These are phyloP conservation scores for Dioszegia hungarica DNA, from an alignment of 768 basidiomycete genomes.

Conservation along the genomic window DNA sequence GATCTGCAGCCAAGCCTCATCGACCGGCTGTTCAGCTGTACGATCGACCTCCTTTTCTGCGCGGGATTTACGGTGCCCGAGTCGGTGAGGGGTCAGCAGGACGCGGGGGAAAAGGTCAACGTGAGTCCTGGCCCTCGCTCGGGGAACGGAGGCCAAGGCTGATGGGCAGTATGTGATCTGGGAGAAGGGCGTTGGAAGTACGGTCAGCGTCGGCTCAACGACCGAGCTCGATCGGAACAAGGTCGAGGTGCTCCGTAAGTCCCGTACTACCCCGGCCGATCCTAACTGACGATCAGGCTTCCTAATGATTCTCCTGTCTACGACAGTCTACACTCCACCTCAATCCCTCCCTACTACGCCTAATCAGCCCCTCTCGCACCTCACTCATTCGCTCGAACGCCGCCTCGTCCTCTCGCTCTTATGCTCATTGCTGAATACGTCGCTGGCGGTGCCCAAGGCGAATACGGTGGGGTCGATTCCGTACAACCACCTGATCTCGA, in stretches of 20 bases:
- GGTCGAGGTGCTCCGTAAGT: constrained; percentile 72
- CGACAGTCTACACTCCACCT: constrained; percentile 79
- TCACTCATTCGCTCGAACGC: constrained; percentile 64
- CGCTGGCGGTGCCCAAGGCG: constrained; percentile 43
- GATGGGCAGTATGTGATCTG: constrained; percentile 52
- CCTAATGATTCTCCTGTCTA: constrained; percentile 78
- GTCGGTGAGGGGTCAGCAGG: constrained; percentile 27
- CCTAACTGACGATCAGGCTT: constrained; percentile 50
- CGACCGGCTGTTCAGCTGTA: constrained; percentile 69
- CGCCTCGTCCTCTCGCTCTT: constrained; percentile 77
- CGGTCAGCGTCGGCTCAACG: constrained; percentile 63
- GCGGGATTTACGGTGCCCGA: constrained; percentile 86
- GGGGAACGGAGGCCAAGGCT: constrained; percentile 3
- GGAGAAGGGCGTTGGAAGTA: constrained; percentile 94
- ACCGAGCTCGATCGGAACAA: constrained; percentile 70
- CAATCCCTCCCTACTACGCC: constrained; percentile 66
- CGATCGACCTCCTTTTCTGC: constrained; percentile 84
- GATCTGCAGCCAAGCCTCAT: constrained; percentile 65
- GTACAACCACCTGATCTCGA: constrained; percentile 81
- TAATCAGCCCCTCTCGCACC: constrained; percentile 65
- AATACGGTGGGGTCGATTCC: constrained; percentile 58
- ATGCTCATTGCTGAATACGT: constrained; percentile 89
- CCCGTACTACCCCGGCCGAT: neutral
- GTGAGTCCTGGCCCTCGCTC: constrained; percentile 22
- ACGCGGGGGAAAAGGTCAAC: constrained; percentile 46